Conservation (phyloP, 352 stramenopile genomes). For the Phytopythium delawarense region DNA sequence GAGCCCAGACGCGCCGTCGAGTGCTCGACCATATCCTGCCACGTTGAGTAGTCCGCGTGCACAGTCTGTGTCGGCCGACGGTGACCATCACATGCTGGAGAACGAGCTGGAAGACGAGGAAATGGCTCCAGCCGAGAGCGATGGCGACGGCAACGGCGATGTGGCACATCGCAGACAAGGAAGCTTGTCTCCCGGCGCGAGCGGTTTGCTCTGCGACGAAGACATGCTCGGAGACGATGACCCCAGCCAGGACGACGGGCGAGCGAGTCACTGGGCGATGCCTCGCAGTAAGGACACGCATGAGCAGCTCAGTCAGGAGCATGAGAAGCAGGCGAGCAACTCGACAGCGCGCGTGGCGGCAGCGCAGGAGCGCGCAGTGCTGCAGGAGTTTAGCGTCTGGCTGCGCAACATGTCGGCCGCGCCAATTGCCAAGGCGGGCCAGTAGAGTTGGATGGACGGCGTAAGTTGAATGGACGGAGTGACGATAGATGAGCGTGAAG, state of each 20-base stretch:
- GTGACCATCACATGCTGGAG: background rate
- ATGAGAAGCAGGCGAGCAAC: constrained; percentile 6
- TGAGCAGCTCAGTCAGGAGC: background rate
- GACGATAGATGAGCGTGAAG: background rate
- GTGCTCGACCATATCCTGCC: background rate
- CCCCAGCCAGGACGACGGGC: background rate
- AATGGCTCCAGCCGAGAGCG: background rate
- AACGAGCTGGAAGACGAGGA: background rate
- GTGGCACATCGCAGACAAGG: background rate
- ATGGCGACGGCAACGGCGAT: background rate
- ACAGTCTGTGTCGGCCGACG: too few relatives aligned
- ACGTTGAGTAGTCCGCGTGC: too few relatives aligned
- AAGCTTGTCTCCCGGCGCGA: constrained; percentile 33
- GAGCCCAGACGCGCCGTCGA: background rate
- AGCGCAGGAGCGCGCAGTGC: constrained; percentile 69
- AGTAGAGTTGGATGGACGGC: background rate
- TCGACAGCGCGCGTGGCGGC: constrained; percentile 17
- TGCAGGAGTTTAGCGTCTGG: constrained; percentile 80
- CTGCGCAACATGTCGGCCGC: constrained; percentile 46
- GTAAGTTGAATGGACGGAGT: background rate
- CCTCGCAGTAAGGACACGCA: constrained; percentile 3
- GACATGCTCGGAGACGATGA: constrained; percentile 37
- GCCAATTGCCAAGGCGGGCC: background rate
- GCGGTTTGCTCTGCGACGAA: constrained; percentile 62
- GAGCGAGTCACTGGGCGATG: constrained; percentile 1